phyloP scores from a whole-genome alignment of 345 rosid species.

The Citrus trifoliata region DNA sequence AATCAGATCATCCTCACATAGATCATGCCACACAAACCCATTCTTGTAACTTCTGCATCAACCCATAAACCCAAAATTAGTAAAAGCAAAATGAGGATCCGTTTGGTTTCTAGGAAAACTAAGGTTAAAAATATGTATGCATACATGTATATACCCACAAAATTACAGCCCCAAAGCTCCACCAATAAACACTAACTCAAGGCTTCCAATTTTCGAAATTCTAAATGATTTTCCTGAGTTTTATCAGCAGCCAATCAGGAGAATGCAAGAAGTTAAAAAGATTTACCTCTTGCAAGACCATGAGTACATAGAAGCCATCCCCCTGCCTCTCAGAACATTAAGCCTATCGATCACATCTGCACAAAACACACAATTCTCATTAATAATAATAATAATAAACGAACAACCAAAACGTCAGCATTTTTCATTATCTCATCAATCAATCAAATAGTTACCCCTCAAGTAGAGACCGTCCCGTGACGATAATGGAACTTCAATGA shows the following conservation, averaged over 20 bases:
- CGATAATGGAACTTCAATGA: constrained; percentile 80
- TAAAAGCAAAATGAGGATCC: neutral
- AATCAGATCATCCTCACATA: constrained; percentile 76
- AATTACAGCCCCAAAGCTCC: neutral
- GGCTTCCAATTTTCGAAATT: neutral
- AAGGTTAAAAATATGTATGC: neutral
- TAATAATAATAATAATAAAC: neutral
- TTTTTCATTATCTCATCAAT: neutral
- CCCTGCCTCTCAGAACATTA: constrained; percentile 89
- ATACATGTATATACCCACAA: neutral
- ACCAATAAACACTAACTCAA: neutral
- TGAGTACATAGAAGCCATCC: constrained; percentile 87
- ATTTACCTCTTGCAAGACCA: constrained; percentile 88
- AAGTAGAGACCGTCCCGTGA: constrained; percentile 76
- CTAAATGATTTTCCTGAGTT: neutral
- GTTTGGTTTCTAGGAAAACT: neutral
- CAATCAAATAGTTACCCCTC: constrained; percentile 45
- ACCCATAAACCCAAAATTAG: neutral
- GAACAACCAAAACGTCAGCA: neutral
- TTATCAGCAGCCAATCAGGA: constrained; percentile 14
- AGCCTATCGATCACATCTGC: constrained; percentile 86
- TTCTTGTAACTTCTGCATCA: constrained; percentile 82
- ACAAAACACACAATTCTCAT: neutral
- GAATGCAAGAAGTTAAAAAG: neutral
- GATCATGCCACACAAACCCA: constrained; percentile 99